phyloP scores from a whole-genome alignment of 2,329 filamentous ascomycete genomes.

The Emmonsiellopsis sp. region DNA sequence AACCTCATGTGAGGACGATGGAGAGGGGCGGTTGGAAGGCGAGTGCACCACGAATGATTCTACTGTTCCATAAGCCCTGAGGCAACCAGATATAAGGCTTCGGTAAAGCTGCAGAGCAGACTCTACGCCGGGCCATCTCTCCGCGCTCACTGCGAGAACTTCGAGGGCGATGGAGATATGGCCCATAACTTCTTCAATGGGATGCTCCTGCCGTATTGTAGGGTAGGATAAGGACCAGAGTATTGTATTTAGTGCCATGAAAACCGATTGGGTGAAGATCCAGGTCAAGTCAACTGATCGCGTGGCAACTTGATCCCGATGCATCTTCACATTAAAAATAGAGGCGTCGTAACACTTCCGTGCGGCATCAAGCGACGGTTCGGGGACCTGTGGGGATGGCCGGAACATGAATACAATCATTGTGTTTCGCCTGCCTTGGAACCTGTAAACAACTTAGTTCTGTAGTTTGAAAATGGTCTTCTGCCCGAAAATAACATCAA shows the following conservation, averaged over 20 bases:
- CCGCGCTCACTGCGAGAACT: conserved; percentile 67
- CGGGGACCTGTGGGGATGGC: conserved; percentile 83
- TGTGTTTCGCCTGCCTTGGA: conserved; percentile 64
- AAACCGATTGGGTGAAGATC: conserved; percentile 83
- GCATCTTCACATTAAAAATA: conserved; percentile 69
- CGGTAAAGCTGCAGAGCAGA: conserved; percentile 77
- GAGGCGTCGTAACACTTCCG: conserved; percentile 74
- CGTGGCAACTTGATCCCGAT: conserved; percentile 67
- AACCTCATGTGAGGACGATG: conserved; percentile 29
- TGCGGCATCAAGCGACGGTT: conserved; percentile 71
- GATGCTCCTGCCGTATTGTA: conserved; percentile 65
- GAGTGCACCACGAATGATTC: conserved; percentile 43
- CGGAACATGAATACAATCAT: conserved; percentile 83
- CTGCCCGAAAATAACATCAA: conserved; percentile 10
- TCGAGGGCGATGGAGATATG: conserved; percentile 67
- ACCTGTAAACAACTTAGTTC: conserved; percentile 34
- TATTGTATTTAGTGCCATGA: conserved; percentile 84
- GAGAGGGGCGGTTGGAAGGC: conserved; percentile 34
- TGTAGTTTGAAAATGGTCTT: conserved; percentile 19
- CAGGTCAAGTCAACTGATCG: conserved; percentile 78
- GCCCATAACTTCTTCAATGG: conserved; percentile 64
- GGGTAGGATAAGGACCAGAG: conserved; percentile 87
- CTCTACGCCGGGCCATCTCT: conserved; percentile 83
- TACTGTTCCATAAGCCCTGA: conserved; percentile 71
- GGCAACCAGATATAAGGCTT: conserved; percentile 74